Conservation (phyloP, 495 filamentous ascomycete species). For the Xanthoparmelia taractica region DNA sequence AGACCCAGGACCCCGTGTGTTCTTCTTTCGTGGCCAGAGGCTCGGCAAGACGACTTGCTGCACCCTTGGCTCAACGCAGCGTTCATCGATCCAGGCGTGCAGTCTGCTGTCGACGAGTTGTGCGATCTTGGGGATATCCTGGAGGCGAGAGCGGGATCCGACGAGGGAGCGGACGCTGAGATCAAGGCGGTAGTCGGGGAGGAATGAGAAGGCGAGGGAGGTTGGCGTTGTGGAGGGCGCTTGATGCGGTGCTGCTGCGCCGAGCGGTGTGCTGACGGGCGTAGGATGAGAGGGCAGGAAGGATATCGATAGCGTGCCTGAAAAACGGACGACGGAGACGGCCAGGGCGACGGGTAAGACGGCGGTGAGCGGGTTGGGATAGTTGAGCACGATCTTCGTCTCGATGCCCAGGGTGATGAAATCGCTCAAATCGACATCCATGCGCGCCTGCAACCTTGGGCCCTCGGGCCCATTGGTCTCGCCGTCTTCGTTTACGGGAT, state of each 20-base stretch:
- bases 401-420: constrained; percentile 90
- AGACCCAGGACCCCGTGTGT: constrained; percentile 51
- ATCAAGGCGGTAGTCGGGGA: constrained; percentile 91
- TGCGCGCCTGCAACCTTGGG: constrained; percentile 74
- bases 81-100: constrained; percentile 95
- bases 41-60: constrained; percentile 91
- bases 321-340: constrained; percentile 87
- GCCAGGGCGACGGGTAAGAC: constrained; percentile 89
- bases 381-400: constrained; percentile 89
- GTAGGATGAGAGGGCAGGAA: constrained; percentile 61
- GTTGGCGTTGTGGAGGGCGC: constrained; percentile 48
- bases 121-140: constrained; percentile 96
- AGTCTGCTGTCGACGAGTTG: constrained; percentile 86
- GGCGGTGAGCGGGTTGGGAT: constrained; percentile 78
- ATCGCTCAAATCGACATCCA: constrained; percentile 90
- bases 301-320: constrained; percentile 84
- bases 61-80: constrained; percentile 89
- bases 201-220: constrained; percentile 87
- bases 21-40: constrained; percentile 86
- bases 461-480: constrained; percentile 44
- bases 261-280: constrained; percentile 23
- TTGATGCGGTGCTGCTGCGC: constrained; percentile 28
- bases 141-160: constrained; percentile 79
- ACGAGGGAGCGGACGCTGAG: constrained; percentile 84
- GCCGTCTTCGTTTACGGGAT: constrained; percentile 55